Evolutionary conservation across 768 basidiomycete species (phyloP), one percentile per base, ranked within the genome.

Genomic region (Rickenella mellea): DNA sequence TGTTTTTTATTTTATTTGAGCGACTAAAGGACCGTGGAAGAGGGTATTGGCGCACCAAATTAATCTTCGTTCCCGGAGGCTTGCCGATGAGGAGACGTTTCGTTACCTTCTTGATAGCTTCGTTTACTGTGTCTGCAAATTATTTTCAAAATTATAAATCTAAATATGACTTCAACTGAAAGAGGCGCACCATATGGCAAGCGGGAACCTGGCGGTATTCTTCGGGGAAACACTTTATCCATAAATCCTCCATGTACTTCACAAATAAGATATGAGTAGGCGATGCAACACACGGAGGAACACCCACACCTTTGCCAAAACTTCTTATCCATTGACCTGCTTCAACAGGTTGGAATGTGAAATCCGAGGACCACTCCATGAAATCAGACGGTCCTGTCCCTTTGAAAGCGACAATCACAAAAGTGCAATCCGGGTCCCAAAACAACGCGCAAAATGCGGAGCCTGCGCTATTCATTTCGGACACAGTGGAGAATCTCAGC

Each of bases 341-440:
- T 33, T 49, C 45, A 32, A 48, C 26, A 10, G 48, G 42, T 8
- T 43, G 41, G 32, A 46, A 49, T 9, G 46, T 40, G 24, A 53
- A 53, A 30, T 53, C 52, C 3, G 47, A 40, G 20, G 44, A 41
- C 52, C 52, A 53, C 35, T 53, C 52, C 6, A 31, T 36, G 37
- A 53, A 53, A 29, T 53, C 52, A 8, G 37, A 40, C 14, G 47
- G 50, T 24, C 30, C 32, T 5, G 52, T 53, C 22, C 52, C 52
- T 35, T 51, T 53, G 47, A 48, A 53, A 2, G 50, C 50, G 10
- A 49, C 40, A 14, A 53, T 44, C 40, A 53, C 49, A 36, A 41
- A 53, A 7, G 47, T 53, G 8, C 39, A 32, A 9, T 20, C 41
- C 1, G 50, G 47, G 35, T 53, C 50, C 41, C 42, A 53, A 39